Conservation (phyloP, 176 grass and related monocot genomes). For the Chrysopogon serrulatus region DNA sequence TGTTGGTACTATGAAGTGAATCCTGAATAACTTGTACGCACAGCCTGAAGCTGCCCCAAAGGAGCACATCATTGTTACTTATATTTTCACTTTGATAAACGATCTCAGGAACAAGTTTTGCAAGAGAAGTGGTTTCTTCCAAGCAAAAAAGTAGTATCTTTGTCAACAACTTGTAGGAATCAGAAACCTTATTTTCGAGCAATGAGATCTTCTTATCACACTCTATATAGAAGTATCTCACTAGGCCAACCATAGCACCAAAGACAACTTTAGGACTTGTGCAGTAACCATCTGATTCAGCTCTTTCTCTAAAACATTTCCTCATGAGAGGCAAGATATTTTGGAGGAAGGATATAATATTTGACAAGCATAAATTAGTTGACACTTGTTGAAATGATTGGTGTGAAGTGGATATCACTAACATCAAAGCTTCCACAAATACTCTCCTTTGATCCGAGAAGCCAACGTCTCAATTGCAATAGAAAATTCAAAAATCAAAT, state of each 20-base stretch:
- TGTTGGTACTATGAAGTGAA: conserved; percentile 48
- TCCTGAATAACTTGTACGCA: conserved; percentile 58
- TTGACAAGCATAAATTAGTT: conserved; percentile 62
- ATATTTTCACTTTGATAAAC: conserved; percentile 40
- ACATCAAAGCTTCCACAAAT: conserved; percentile 68
- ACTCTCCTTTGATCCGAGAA: conserved; percentile 63
- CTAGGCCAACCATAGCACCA: conserved; percentile 49
- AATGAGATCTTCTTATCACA: conserved; percentile 59
- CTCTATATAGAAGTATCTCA: conserved; percentile 62
- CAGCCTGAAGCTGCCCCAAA: conserved; percentile 49
- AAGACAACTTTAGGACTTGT: conserved; percentile 32
- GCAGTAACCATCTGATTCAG: conserved; percentile 35
- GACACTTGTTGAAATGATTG: conserved; percentile 55
- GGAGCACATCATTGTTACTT: conserved; percentile 27
- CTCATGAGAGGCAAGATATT: conserved; percentile 72
- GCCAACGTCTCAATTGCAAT: conserved; percentile 53
- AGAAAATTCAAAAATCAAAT: conserved; percentile 73
- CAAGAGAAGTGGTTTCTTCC: conserved; percentile 64
- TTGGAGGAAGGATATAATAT: conserved; percentile 76
- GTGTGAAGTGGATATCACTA: conserved; percentile 59
- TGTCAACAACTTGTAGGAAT: conserved; percentile 58
- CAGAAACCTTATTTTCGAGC: conserved; percentile 52
- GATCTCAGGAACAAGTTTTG: conserved; percentile 63
- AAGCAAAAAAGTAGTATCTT: conserved; percentile 84
- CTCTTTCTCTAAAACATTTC: conserved; percentile 62